Conservation (phyloP, 768 basidiomycete genomes). For the Hypholoma fasciculare region DNA sequence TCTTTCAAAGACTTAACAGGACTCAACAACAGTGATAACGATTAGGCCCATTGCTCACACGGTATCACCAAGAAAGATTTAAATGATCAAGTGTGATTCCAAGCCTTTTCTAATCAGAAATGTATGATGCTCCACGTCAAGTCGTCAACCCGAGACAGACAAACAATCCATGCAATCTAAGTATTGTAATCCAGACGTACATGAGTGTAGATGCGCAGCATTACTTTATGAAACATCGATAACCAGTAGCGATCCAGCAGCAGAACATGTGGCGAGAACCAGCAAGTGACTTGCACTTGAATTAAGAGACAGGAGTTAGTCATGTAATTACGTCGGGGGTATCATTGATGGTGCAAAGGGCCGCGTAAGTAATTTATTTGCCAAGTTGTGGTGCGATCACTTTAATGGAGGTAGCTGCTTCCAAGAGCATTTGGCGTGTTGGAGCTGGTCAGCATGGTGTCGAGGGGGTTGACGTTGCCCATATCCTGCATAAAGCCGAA, state of each 20-base stretch:
- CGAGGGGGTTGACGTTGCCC: constrained; percentile 53
- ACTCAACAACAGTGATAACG: no score
- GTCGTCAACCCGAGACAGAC: no score
- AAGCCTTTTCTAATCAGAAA: no score
- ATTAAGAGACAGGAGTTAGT: constrained; percentile 8
- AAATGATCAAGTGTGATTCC: no score
- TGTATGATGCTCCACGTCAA: no score
- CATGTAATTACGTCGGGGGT: constrained; percentile 23
- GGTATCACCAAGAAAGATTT: no score
- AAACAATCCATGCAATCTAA: not conserved
- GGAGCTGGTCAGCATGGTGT: constrained; percentile 48
- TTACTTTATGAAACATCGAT: constrained; percentile 18
- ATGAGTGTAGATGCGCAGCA: constrained; percentile 20
- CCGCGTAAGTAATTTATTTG: constrained; percentile 1
- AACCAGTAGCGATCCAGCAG: constrained; percentile 23
- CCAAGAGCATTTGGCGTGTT: constrained; percentile 57
- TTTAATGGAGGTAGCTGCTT: constrained; percentile 42
- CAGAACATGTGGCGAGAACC: constrained; percentile 11
- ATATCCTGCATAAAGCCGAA: constrained; percentile 68
- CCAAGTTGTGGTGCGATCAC: not conserved
- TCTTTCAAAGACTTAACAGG: no score
- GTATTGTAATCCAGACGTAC: constrained; percentile 1
- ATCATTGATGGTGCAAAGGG: constrained; percentile 17
- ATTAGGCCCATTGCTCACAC: no score
- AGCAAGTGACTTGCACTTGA: constrained; percentile 20